Evolutionary conservation across 2,329 filamentous ascomycete genomes (phyloP).

Genomic region (Madurella fahalii): DNA sequence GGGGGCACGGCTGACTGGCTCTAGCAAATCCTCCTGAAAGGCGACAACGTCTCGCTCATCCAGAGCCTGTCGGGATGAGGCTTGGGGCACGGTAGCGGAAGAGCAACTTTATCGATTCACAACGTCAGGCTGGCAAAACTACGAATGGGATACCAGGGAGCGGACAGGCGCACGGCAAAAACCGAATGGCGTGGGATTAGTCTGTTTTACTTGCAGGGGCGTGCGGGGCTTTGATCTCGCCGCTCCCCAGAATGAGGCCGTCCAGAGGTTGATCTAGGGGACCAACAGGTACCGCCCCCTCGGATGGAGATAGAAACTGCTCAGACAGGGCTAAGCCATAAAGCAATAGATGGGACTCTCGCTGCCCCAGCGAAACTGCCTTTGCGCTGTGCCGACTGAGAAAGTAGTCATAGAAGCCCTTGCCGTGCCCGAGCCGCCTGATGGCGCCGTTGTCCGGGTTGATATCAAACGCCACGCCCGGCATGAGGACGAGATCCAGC

Average conservation of each 20-base stretch:
- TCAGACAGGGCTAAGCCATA: conserved; percentile 81
- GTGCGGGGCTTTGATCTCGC: conserved; percentile 45
- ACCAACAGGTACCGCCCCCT: conserved; percentile 67
- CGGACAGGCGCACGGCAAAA: conserved; percentile 30
- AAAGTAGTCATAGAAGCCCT: conserved; percentile 96
- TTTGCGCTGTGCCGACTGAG: conserved; percentile 65
- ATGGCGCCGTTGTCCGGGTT: conserved; percentile 51
- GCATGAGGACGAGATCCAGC: conserved; percentile 85
- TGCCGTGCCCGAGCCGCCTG: conserved; percentile 83
- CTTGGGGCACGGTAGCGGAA: background rate
- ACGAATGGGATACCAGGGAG: conserved; percentile 16
- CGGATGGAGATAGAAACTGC: conserved; percentile 65
- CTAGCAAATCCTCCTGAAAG: conserved; percentile 81
- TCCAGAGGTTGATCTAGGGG: conserved; percentile 76
- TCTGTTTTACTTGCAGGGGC: conserved; percentile 29
- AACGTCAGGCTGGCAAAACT: conserved; percentile 1
- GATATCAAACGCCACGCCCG: conserved; percentile 85
- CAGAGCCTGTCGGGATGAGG: conserved; percentile 44
- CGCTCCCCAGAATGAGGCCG: conserved; percentile 69
- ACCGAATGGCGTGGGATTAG: conserved; percentile 50
- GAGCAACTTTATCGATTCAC: conserved; percentile 1
- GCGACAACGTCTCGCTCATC: conserved; percentile 82
- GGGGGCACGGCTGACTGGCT: conserved; percentile 24
- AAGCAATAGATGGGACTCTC: conserved; percentile 44
- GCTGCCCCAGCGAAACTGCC: conserved; percentile 33